phyloP scores from a whole-genome alignment of 1,284 basidiomycete species.

The Leccinum pachyderme region DNA sequence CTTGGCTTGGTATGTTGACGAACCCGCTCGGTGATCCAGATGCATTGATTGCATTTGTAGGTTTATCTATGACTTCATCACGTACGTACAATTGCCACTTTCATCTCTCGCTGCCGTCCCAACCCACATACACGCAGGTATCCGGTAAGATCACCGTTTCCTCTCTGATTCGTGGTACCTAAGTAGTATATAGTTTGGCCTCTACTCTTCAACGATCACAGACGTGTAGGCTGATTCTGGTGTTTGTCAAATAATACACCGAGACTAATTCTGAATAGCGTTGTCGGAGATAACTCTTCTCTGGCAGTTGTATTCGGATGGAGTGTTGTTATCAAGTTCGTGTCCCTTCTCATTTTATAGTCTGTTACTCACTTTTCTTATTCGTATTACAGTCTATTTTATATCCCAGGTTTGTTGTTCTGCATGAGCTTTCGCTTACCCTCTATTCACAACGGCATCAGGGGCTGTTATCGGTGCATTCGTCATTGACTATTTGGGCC shows the following conservation, averaged over 20 bases:
- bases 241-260: neutral
- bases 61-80: conserved; percentile 86
- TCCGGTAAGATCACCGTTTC: conserved; percentile 44
- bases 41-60: conserved; percentile 31
- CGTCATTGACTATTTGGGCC: conserved; percentile 70
- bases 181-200: conserved; percentile 57
- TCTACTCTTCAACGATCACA: conserved; percentile 82
- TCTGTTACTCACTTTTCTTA: neutral
- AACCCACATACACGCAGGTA: conserved; percentile 40
- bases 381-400: conserved; percentile 56
- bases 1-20: conserved; percentile 58
- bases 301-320: conserved; percentile 70
- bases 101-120: neutral
- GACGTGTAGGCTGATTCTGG: conserved; percentile 45
- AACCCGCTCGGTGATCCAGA: neutral
- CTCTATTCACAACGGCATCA: conserved; percentile 7
- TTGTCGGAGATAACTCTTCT: conserved; percentile 53
- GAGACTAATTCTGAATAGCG: conserved; percentile 35
- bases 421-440: neutral
- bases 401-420: conserved; percentile 51
- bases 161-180: neutral
- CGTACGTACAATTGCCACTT: conserved; percentile 41
- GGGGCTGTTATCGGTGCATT: conserved; percentile 80
- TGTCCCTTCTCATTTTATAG: conserved; percentile 1
- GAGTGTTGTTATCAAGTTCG: conserved; percentile 75